phyloP scores from a whole-genome alignment of 2,329 filamentous ascomycete genomes.

The Exophiala calicioides region DNA sequence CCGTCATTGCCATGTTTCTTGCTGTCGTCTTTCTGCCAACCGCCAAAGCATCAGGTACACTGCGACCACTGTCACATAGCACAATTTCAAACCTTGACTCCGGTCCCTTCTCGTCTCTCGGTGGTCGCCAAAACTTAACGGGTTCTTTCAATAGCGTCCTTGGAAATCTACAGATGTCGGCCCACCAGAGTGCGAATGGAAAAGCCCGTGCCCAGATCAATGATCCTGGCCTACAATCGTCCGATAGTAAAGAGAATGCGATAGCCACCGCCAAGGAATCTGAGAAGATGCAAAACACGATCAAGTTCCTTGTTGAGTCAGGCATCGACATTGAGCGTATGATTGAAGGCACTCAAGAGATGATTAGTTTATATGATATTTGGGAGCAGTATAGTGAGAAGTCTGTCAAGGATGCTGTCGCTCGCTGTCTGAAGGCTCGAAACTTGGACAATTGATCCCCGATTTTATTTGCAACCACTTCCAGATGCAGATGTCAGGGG shows the following conservation, averaged over 20 bases:
- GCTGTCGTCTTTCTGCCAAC: constrained; percentile 77
- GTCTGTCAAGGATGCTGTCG: constrained; percentile 63
- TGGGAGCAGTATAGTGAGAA: constrained; percentile 69
- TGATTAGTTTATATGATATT: constrained; percentile 83
- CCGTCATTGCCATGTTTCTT: constrained; percentile 81
- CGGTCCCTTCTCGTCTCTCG: constrained; percentile 25
- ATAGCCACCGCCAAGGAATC: constrained; percentile 38
- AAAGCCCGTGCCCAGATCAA: constrained; percentile 3
- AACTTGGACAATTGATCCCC: constrained; percentile 55
- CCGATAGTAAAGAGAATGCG: constrained; percentile 19
- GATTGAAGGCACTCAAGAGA: constrained; percentile 86
- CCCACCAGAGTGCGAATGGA: constrained; percentile 14
- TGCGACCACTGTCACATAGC: constrained; percentile 37
- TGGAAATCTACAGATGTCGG: constrained; percentile 23
- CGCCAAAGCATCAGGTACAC: constrained; percentile 45
- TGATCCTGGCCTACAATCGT: constrained; percentile 14
- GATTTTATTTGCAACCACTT: background rate
- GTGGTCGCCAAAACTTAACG: constrained; percentile 33
- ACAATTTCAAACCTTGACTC: constrained; percentile 24
- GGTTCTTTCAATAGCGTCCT: constrained; percentile 35
- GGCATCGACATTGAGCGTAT: constrained; percentile 80
- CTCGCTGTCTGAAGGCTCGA: constrained; percentile 62
- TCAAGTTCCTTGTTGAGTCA: constrained; percentile 82
- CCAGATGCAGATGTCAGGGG: no score
- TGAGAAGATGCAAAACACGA: constrained; percentile 66